These are phyloP conservation scores for Begonia fuchsioides DNA, from an alignment of 306 rosid genomes.

Conservation along the genomic window DNA sequence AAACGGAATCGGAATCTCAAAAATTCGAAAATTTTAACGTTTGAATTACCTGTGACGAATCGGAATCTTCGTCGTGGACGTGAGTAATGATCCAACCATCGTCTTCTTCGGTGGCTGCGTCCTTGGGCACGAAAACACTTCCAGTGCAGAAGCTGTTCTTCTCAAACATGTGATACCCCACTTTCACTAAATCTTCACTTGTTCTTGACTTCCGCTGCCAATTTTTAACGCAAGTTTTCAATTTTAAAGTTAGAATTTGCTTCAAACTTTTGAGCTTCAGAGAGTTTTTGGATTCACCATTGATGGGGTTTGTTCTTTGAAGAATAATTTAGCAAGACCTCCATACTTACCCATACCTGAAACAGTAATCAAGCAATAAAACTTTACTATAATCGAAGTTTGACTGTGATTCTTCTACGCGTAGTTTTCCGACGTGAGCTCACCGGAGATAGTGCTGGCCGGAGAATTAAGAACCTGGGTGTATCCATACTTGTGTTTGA, in stretches of 20 bases:
- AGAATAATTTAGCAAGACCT: slow-evolving; percentile 49
- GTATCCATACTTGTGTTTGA: slow-evolving; percentile 39
- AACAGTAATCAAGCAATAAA: background rate
- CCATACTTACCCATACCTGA: slow-evolving; percentile 31
- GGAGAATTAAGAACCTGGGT: slow-evolving; percentile 34
- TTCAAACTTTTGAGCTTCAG: background rate
- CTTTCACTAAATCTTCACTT: slow-evolving; percentile 12
- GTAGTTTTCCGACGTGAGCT: background rate
- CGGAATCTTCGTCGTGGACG: slow-evolving; percentile 58
- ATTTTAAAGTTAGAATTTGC: background rate
- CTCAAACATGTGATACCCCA: slow-evolving; percentile 51
- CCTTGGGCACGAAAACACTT: slow-evolving; percentile 38
- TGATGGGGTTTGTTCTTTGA: slow-evolving; percentile 22
- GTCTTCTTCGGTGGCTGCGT: slow-evolving; percentile 44
- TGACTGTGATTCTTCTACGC: too few relatives aligned
- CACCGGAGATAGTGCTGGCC: slow-evolving; percentile 31
- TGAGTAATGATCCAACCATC: slow-evolving; percentile 64
- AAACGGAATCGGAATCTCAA: too few relatives aligned
- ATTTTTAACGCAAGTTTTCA: background rate
- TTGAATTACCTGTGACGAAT: slow-evolving; percentile 24
- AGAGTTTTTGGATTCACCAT: background rate
- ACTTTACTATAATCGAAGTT: too few relatives aligned
- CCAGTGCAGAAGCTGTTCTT: slow-evolving; percentile 47
- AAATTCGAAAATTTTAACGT: background rate
- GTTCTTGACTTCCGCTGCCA: background rate